A percentile compares a stretch with the other conserved stretches of the same genome.
Evolutionary conservation across 495 filamentous ascomycete species (phyloP).

Genomic region (Hyaloscypha hepaticicola): DNA sequence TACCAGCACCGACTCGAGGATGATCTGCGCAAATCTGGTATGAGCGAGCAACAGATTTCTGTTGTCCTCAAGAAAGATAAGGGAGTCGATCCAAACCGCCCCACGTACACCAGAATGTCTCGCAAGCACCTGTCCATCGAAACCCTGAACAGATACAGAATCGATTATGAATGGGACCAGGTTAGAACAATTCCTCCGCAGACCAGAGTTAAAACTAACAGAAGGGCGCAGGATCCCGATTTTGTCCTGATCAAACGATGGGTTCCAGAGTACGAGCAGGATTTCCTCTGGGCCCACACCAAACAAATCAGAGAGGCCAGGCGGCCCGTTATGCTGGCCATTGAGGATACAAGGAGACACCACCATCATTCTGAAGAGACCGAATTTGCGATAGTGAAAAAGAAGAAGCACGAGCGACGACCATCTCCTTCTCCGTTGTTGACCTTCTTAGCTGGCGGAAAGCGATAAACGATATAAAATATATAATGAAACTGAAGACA

Average conservation of each 20-base stretch:
- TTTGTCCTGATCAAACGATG: conserved; percentile 76
- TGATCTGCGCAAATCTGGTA: conserved; percentile 48
- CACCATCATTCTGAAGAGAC: conserved; percentile 20
- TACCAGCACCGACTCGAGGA: conserved; percentile 41
- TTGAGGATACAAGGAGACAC: conserved; percentile 25
- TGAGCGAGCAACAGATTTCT: conserved; percentile 51
- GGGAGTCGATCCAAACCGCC: conserved; percentile 35
- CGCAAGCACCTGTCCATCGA: conserved; percentile 55
- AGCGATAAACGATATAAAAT: conserved; percentile 16
- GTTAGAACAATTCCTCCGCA: conserved; percentile 34
- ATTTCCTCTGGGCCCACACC: conserved; percentile 71
- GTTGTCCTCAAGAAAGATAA: conserved; percentile 53
- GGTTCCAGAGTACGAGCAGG: conserved; percentile 70
- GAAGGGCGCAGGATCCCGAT: conserved; percentile 52
- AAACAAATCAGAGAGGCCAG: conserved; percentile 54
- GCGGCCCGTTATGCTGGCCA: conserved; percentile 14
- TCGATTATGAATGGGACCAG: conserved; percentile 52
- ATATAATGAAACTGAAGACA: not conserved
- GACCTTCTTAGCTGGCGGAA: conserved; percentile 31
- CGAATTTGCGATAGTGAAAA: conserved; percentile 31
- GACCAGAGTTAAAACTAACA: conserved; percentile 28
- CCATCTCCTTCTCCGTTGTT: conserved; percentile 31
- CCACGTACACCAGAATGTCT: conserved; percentile 58
- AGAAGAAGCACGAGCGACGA: conserved; percentile 31
- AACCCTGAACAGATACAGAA: conserved; percentile 48